These are phyloP conservation scores for Aureobasidium sp. DNA, from an alignment of 2,329 filamentous ascomycete genomes.

Conservation along the genomic window DNA sequence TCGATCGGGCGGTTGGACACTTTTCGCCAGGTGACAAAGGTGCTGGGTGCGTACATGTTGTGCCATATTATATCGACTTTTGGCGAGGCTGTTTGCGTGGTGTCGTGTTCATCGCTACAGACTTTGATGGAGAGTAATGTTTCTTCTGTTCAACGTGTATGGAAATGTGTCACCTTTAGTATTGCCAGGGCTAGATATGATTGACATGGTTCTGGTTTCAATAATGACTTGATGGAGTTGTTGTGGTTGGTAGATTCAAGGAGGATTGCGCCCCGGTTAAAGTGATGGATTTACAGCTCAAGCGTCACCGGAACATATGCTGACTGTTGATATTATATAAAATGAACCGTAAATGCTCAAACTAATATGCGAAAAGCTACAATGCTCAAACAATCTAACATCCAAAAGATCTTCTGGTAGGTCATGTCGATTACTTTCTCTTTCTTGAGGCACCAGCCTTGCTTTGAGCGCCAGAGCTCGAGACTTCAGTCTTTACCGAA, in stretches of 20 bases:
- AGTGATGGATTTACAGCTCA: neutral
- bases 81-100: neutral
- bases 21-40: neutral
- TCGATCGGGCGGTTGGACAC: neutral
- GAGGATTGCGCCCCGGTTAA: neutral
- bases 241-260: neutral
- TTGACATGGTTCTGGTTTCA: neutral
- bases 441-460: constrained; percentile 20
- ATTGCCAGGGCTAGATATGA: neutral
- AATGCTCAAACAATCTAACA: neutral
- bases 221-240: neutral
- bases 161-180: neutral
- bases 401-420: neutral
- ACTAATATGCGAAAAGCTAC: neutral
- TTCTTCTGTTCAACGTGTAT: neutral
- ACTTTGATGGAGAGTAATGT: neutral
- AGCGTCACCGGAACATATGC: neutral
- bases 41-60: constrained; percentile 5
- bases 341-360: neutral
- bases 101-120: neutral
- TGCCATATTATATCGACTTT: constrained; percentile 6
- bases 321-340: neutral
- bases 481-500: constrained; percentile 16
- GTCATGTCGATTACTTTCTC: constrained; percentile 19
- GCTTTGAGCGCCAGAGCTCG: neutral